Conservation (phyloP, 164 flowering plant genomes). For the Tetrastigma voinierianum region DNA sequence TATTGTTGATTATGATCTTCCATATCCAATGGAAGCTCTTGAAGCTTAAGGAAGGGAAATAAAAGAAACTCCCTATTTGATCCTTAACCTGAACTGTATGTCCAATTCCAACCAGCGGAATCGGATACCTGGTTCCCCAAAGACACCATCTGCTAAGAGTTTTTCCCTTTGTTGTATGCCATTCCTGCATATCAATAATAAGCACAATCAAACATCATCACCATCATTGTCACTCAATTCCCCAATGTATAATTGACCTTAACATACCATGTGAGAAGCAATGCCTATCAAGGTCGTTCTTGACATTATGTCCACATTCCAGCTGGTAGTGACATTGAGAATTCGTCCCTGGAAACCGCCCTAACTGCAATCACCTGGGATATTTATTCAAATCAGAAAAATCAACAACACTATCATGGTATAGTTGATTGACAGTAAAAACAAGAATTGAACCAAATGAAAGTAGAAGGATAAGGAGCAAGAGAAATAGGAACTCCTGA, state of each 20-base stretch:
- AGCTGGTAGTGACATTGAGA: conserved; percentile 86
- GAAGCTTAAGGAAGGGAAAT: conserved; percentile 77
- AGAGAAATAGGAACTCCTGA: too few relatives aligned
- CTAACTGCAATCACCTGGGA: conserved; percentile 81
- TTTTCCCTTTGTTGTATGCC: conserved; percentile 86
- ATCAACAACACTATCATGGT: too few relatives aligned
- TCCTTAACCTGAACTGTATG: conserved; percentile 94
- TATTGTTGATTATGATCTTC: conserved; percentile 81
- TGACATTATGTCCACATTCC: conserved; percentile 90
- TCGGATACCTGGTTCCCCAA: conserved; percentile 93
- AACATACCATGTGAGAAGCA: conserved; percentile 84
- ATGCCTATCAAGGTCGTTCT: conserved; percentile 79
- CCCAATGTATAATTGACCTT: background rate
- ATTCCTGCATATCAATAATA: conserved; percentile 60
- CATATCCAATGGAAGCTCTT: conserved; percentile 96
- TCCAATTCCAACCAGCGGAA: conserved; percentile 95
- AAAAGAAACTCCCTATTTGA: conserved; percentile 95
- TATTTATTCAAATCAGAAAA: background rate
- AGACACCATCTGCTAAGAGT: conserved; percentile 99
- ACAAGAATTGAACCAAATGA: too few relatives aligned
- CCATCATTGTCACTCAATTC: too few relatives aligned
- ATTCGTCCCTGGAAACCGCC: conserved; percentile 90
- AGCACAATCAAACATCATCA: conserved; percentile 6
- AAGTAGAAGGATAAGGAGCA: too few relatives aligned
- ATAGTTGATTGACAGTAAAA: too few relatives aligned